Conservation (phyloP, 805 yeast genomes). For the Saturnispora zaruensis region DNA sequence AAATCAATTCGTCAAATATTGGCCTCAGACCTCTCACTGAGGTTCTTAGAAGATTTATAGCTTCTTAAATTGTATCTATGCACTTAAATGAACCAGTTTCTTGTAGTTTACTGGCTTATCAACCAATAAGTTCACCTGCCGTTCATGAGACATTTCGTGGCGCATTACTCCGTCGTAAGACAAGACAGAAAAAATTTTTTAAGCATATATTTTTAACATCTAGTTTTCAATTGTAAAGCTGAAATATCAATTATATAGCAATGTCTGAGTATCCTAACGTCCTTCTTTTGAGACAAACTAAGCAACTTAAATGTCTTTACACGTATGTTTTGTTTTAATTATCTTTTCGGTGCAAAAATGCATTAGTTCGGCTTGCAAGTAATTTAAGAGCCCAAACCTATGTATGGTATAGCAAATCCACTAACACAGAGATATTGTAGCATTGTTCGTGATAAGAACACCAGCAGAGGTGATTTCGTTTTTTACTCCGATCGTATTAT, state of each 20-base stretch:
- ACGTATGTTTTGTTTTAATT: slow-evolving; percentile 34
- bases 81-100: not conserved
- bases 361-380: not conserved
- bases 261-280: slow-evolving; percentile 40
- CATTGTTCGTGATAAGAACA: slow-evolving; percentile 74
- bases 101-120: not conserved
- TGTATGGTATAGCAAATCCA: not conserved
- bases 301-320: slow-evolving; percentile 80
- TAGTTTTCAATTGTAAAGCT: not conserved
- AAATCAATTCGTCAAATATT: not conserved
- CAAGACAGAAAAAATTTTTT: not conserved
- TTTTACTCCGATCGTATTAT: slow-evolving; percentile 94
- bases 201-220: not conserved
- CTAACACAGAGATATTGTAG: slow-evolving; percentile 19
- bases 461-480: slow-evolving; percentile 86
- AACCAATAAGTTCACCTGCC: not conserved
- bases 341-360: not conserved
- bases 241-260: not conserved
- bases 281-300: slow-evolving; percentile 71
- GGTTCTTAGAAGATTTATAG: not conserved
- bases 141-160: not conserved
- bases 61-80: not conserved
- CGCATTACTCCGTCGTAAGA: not conserved
- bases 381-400: not conserved
- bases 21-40: not conserved